Evolutionary conservation across 2,329 filamentous ascomycete genomes (phyloP).

Genomic region (Sclerotinia minor): DNA sequence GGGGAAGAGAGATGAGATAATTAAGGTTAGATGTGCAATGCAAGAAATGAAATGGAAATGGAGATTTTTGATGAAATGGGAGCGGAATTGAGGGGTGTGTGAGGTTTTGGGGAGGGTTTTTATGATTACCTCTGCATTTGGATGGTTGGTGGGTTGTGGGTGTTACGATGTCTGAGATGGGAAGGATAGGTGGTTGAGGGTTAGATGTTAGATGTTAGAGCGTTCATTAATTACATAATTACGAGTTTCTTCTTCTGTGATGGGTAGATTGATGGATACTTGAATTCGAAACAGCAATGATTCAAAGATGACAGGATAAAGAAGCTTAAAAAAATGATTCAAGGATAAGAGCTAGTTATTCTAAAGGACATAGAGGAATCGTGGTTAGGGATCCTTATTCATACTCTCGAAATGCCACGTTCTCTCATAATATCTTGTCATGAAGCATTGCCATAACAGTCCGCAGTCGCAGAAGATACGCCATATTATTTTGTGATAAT

Average conservation of each 20-base stretch:
- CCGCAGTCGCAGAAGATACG: not conserved
- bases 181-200: not conserved
- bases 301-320: not conserved
- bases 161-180: not conserved
- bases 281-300: not conserved
- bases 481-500: no score
- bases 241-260: not conserved
- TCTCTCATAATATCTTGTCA: not conserved
- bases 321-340: no score
- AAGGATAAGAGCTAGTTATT: no score
- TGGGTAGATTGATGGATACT: not conserved
- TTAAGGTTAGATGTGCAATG: no score
- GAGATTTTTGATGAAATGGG: not conserved
- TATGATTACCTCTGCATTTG: not conserved
- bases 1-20: not conserved
- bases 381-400: not conserved
- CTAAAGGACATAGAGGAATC: no score
- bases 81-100: not conserved
- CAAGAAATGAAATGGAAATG: no score
- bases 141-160: not conserved
- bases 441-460: not conserved
- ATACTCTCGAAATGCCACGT: not conserved
- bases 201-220: not conserved
- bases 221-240: not conserved
- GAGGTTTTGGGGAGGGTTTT: not conserved